phyloP scores from a whole-genome alignment of 768 basidiomycete genomes.

The Hirschioporus abietinus region DNA sequence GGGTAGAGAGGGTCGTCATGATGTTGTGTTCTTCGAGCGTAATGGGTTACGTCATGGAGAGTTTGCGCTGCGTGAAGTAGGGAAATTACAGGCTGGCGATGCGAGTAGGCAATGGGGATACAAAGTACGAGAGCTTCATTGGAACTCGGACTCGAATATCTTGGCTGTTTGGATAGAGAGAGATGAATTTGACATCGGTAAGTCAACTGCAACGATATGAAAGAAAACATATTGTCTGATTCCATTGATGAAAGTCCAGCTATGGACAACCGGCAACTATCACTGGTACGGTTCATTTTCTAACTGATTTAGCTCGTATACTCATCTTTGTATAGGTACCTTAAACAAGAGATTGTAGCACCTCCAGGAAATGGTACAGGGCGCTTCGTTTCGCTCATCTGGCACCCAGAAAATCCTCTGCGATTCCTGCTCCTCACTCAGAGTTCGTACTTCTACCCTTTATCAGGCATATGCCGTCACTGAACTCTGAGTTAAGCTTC shows the following conservation, averaged over 20 bases:
- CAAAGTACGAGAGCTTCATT: slow-evolving; percentile 67
- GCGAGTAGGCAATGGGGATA: slow-evolving; percentile 54
- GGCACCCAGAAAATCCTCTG: slow-evolving; percentile 83
- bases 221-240: neutral
- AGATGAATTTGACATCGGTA: slow-evolving; percentile 65
- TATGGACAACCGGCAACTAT: slow-evolving; percentile 94
- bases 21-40: slow-evolving; percentile 91
- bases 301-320: neutral
- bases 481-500: slow-evolving; percentile 30
- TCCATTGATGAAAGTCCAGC: slow-evolving; percentile 56
- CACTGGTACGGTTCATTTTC: slow-evolving; percentile 57
- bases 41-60: slow-evolving; percentile 93
- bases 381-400: slow-evolving; percentile 68
- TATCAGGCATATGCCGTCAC: slow-evolving; percentile 1
- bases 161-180: slow-evolving; percentile 81
- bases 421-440: slow-evolving; percentile 60
- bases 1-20: slow-evolving; percentile 66
- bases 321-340: slow-evolving; percentile 52
- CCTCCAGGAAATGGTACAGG: slow-evolving; percentile 30
- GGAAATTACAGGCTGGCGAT: slow-evolving; percentile 10
- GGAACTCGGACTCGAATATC: slow-evolving; percentile 87
- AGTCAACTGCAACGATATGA: slow-evolving; percentile 20
- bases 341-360: slow-evolving; percentile 81
- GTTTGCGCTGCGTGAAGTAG: slow-evolving; percentile 52
- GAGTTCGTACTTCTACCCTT: slow-evolving; percentile 42